Conservation (phyloP, 73 alveolate genomes). For the Durusdinium trenchii region DNA sequence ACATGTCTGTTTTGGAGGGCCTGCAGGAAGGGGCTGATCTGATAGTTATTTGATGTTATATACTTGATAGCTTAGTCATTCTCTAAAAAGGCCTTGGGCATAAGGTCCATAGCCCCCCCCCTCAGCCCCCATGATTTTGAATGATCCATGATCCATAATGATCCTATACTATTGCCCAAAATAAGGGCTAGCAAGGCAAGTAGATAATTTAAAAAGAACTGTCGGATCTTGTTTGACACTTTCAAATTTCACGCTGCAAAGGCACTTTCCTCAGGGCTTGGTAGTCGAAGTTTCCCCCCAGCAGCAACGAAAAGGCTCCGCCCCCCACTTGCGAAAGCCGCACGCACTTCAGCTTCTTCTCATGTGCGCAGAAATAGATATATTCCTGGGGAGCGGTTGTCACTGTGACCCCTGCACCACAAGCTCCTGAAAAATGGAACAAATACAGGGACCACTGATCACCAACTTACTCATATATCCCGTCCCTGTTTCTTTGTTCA, state of each 20-base stretch:
- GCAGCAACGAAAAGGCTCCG: constrained; percentile 16
- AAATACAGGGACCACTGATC: no score
- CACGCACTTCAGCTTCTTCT: constrained; percentile 16
- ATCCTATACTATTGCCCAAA: no score
- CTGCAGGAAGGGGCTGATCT: no score
- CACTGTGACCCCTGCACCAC: no score
- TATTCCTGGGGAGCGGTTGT: constrained; percentile 4
- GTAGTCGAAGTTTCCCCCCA: constrained; percentile 20
- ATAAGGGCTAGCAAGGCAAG: neutral
- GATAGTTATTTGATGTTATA: no score
- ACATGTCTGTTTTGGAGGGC: no score
- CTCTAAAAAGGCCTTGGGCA: neutral
- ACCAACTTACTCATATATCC: no score
- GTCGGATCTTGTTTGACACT: neutral
- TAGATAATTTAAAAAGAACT: no score
- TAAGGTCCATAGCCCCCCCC: neutral
- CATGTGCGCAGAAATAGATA: constrained; percentile 15
- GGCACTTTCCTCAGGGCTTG: neutral
- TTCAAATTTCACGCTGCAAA: neutral
- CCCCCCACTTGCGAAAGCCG: constrained; percentile 57
- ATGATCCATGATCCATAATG: neutral
- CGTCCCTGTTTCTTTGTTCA: no score
- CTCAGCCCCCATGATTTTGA: neutral
- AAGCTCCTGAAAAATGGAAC: no score
- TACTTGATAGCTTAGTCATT: no score